A percentile compares a stretch with the other conserved stretches of the same genome.
Evolutionary conservation across 495 filamentous ascomycete species (phyloP).

Genomic region (Podospora sp.): DNA sequence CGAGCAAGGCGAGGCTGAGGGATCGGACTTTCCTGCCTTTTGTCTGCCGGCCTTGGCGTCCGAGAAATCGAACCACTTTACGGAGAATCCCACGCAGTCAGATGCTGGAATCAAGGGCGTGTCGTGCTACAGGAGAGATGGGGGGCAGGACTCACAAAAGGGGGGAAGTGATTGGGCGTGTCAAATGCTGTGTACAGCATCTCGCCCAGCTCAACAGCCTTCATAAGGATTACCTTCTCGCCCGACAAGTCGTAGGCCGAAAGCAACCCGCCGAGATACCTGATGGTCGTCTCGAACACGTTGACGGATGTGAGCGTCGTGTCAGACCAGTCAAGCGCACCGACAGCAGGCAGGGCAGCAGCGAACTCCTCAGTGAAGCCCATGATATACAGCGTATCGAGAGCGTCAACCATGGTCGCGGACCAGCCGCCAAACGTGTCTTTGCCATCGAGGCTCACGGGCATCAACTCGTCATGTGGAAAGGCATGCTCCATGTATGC

Average conservation of each 20-base stretch:
- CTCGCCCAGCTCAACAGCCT: slow-evolving; percentile 77
- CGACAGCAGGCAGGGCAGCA: slow-evolving; percentile 67
- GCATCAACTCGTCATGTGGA: slow-evolving; percentile 76
- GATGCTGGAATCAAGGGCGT: background rate
- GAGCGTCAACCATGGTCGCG: slow-evolving; percentile 75
- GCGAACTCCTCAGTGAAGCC: slow-evolving; percentile 73
- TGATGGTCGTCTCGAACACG: slow-evolving; percentile 74
- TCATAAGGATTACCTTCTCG: slow-evolving; percentile 62
- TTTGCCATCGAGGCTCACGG: slow-evolving; percentile 56
- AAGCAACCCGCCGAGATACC: slow-evolving; percentile 74
- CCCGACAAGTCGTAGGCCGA: slow-evolving; percentile 77
- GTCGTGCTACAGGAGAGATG: no score
- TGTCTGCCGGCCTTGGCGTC: slow-evolving; percentile 81
- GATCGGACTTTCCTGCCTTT: slow-evolving; percentile 58
- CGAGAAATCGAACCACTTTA: slow-evolving; percentile 57
- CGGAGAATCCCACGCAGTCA: background rate
- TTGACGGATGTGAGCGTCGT: slow-evolving; percentile 55
- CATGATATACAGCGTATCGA: slow-evolving; percentile 89
- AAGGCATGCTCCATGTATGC: slow-evolving; percentile 82
- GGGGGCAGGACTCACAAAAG: slow-evolving; percentile 41
- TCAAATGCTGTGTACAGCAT: slow-evolving; percentile 82
- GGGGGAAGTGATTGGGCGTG: slow-evolving; percentile 86
- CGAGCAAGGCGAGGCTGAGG: slow-evolving; percentile 64
- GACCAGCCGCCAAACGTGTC: slow-evolving; percentile 80
- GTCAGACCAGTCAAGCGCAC: slow-evolving; percentile 73